Percentiles rank a stretch among this genome's conserved stretches.
Evolutionary conservation across 192 early-diverging fungal species (phyloP).

Genomic region (Tieghemiomyces parasiticus): DNA sequence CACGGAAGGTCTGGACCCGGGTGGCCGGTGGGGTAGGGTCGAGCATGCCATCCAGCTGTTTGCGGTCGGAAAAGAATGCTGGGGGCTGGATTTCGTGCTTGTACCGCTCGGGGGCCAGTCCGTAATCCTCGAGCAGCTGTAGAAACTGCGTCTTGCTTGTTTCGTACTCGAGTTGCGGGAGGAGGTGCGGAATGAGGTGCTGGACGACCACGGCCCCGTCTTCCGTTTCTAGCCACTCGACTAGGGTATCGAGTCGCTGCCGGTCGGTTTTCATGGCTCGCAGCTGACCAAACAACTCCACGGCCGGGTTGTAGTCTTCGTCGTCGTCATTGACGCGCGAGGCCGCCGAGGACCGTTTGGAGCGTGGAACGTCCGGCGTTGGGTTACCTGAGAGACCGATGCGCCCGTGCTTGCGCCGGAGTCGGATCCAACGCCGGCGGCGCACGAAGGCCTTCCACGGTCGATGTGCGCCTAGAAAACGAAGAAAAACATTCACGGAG

Average conservation of each 20-base stretch:
- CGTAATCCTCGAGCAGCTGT: not conserved
- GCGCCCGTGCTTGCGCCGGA: slow-evolving; percentile 4
- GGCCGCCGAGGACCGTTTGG: not conserved
- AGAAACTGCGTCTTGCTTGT: not conserved
- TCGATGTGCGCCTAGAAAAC: not conserved
- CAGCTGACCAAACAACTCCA: not conserved
- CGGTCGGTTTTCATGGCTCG: slow-evolving; percentile 8
- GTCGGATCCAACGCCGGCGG: slow-evolving; percentile 9
- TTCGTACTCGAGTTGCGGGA: slow-evolving; percentile 7
- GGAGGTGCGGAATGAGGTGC: not conserved
- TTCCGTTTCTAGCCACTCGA: slow-evolving; percentile 4
- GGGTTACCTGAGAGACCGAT: not conserved
- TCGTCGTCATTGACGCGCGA: not conserved
- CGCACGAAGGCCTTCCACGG: slow-evolving; percentile 11
- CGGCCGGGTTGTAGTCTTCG: not conserved
- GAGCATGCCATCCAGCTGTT: slow-evolving; percentile 1
- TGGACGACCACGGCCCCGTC: not conserved
- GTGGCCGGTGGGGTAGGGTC: slow-evolving; percentile 7
- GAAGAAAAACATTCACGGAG: no score
- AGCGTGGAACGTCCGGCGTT: not conserved
- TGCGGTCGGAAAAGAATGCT: slow-evolving; percentile 10
- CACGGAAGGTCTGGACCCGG: not conserved
- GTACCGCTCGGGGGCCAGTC: not conserved
- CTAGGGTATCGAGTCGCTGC: slow-evolving; percentile 8
- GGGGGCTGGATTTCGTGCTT: slow-evolving; percentile 6